Evolutionary conservation across 2,329 filamentous ascomycete genomes (phyloP), one percentile per base, ranked within the genome.

Genomic region (Pyrenochaeta sp.): DNA sequence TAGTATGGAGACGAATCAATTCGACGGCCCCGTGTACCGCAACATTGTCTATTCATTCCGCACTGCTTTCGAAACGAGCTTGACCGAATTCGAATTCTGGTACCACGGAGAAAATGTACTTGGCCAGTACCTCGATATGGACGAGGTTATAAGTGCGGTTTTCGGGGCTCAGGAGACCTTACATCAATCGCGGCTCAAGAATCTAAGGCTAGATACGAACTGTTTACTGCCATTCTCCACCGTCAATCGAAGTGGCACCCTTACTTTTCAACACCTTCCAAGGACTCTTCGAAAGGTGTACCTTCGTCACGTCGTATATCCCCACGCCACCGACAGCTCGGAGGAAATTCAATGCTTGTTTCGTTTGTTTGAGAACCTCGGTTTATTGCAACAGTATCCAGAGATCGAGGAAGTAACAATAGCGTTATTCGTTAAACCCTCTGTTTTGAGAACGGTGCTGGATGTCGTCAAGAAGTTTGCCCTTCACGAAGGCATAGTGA

Each of bases 161-260:
- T 24, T 34, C 21, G 44, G 37, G 44, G 35, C 28, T 27, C 35
- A 38, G 6, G 35, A 19, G 11, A 44, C 35, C 23, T 23, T 51
- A 17, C 40, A 41, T 15, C 6, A 37, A 4, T 51, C 48, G 11
- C 44, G 32, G 10, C 40, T 51, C 3, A 31, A 43, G 19, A 22
- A 40, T 18, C 26, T 51, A 8, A 34, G 24, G 13, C 24, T 48
- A 11, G 48, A 51, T 13, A 51, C 48, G 7, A 47, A 48, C 20
- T 48, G 44, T 35, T 23, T 51, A 23, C 44, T 48, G 10, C 28
- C 23, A 4, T 27, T n/a, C 24, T 27, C 24, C 14, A 27, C 24
- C 14, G 11, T 13, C 24, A 13, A 27, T 27, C 11, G 24, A 27
- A 27, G 24, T 27, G 24, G 24, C 24, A 27, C 24, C 4, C 24